Evolutionary conservation across 2,329 filamentous ascomycete species (phyloP), one percentile per base, ranked within the genome.

Genomic region (Aspergillus phoenicis): DNA sequence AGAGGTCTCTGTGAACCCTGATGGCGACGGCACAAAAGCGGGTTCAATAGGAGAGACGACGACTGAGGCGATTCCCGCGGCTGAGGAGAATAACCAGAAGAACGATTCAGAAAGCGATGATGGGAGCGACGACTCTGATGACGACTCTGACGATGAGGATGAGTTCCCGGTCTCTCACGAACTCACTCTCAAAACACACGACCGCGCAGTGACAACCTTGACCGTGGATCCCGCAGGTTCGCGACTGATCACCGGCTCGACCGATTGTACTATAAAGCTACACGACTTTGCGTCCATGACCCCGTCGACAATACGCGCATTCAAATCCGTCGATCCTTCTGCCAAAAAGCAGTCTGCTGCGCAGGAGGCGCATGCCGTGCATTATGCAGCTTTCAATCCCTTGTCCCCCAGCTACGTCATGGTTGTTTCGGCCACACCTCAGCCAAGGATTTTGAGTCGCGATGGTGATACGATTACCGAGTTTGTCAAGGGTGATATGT

Each of bases 401-500:
- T 83, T 91, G 24, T 89, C 91, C 2, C 91, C 92, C 8, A 85
- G 88, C 64, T 87, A 90, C 62, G 88, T 99, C 62, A 85, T 99
- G 36, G 96, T 95, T 68, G 83, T 98, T 48, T 90, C 93, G 7
- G 93, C 94, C 6, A 91, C 94, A 43, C 89, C 94, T 1, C 94
- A 98, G 75, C 91, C 94, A 11, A 93, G 93, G 75, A 88, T 99
- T 24, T 84, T 98, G 75, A 91, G 87, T 69, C 88, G 95, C 70
- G 94, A 99, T 79, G 95, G 95, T 41, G 91, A 96, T 48, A 84
- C 90, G 7, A 70, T 96, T 52, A 89, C 89, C 1, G 93, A 97
- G 72, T 98, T 97, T 66, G 89, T 93, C 68, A 99, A 99, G 78
- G 95, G 95, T 49, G 95, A 99, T 74, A 98, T 98, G 93, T 99